Conservation (phyloP, 1,284 basidiomycete species). For the Fistulina hepatica region DNA sequence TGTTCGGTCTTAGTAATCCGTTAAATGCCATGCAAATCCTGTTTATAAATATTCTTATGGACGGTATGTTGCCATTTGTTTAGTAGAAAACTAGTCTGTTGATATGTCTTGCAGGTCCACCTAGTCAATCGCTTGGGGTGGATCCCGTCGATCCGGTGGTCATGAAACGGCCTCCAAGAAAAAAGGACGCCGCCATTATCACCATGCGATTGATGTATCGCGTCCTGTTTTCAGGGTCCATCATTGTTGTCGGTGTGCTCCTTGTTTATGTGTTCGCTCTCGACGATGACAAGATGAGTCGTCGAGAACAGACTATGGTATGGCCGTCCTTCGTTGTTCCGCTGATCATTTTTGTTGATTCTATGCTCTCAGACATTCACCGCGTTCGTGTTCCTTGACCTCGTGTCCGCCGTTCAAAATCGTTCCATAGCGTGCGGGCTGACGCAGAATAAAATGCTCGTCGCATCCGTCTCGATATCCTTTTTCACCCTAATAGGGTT, state of each 20-base stretch:
- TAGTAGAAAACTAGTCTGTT: constrained; percentile 2
- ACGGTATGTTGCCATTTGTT: constrained; percentile 45
- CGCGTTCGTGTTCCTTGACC: constrained; percentile 92
- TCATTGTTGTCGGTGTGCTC: constrained; percentile 84
- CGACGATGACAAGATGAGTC: constrained; percentile 70
- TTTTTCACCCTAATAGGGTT: constrained; percentile 76
- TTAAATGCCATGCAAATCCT: constrained; percentile 98
- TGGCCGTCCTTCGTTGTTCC: constrained; percentile 18
- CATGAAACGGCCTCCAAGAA: constrained; percentile 82
- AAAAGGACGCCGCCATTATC: constrained; percentile 84
- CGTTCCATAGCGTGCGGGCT: constrained; percentile 77
- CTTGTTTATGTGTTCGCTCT: constrained; percentile 82
- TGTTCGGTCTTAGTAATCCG: constrained; percentile 83
- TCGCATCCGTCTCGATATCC: constrained; percentile 78
- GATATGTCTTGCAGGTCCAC: constrained; percentile 51
- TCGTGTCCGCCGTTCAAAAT: constrained; percentile 91
- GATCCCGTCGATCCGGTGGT: constrained; percentile 89
- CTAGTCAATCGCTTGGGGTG: constrained; percentile 91
- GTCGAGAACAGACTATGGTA: constrained; percentile 91
- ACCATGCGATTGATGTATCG: constrained; percentile 63
- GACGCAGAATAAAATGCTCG: constrained; percentile 79
- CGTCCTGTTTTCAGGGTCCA: constrained; percentile 81
- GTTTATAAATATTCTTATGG: constrained; percentile 99
- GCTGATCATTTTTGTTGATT: neutral
- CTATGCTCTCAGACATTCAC: constrained; percentile 71